Conservation (phyloP, 306 rosid genomes). For the Dryas octopetala region DNA sequence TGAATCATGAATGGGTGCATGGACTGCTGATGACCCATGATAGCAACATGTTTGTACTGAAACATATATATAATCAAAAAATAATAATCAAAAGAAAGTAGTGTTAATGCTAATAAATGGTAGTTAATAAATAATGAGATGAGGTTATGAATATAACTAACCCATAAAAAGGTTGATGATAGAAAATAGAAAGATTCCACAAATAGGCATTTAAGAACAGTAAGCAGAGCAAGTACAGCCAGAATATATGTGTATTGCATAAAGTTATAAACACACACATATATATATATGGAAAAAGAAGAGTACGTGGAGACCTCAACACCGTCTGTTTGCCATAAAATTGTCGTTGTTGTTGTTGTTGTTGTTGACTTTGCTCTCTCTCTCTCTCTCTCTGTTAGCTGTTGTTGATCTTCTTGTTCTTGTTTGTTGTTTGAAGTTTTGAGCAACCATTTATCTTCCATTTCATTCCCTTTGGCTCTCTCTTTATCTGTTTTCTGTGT, state of each 20-base stretch:
- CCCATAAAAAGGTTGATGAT: background rate
- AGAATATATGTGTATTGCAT: background rate
- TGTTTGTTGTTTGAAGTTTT: too few species aligned
- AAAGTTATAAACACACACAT: background rate
- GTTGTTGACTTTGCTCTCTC: conserved; percentile 2
- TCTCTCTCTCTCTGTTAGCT: background rate
- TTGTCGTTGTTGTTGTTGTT: background rate
- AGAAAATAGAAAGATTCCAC: conserved; percentile 11
- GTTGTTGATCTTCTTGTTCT: too few species aligned
- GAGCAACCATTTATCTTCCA: too few species aligned
- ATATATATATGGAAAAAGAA: background rate
- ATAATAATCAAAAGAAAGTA: background rate
- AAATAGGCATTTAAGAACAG: background rate
- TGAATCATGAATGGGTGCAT: background rate
- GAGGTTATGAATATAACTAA: background rate
- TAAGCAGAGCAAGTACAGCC: conserved; percentile 11
- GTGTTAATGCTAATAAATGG: background rate
- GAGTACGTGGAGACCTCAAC: conserved; percentile 52
- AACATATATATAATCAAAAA: background rate
- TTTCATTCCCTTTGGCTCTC: too few species aligned
- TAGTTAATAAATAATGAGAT: background rate
- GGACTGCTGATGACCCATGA: background rate
- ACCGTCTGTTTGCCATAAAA: conserved; percentile 40
- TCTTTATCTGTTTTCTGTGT: background rate
- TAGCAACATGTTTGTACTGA: background rate